These are phyloP conservation scores for Sorghum bicolor DNA, from an alignment of 176 grass and related monocot species.

Conservation along the genomic window Sorghum_bicolor_NCBIv3 NC_012871.2:63220001-63220500, in stretches of 20 bases:
- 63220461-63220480: background rate
- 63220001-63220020: background rate
- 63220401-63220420: background rate
- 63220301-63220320: background rate
- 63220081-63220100: background rate
- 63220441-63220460: background rate
- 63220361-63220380: background rate
- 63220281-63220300: background rate
- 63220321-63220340: background rate
- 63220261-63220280: background rate
- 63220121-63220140: background rate
- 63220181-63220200: background rate
- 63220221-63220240: background rate
- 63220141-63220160: background rate
- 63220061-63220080: background rate
- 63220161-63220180: background rate
- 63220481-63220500: background rate
- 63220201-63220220: background rate
- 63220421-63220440: background rate
- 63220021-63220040: background rate
- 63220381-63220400: background rate
- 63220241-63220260: background rate
- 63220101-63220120: background rate
- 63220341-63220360: background rate
- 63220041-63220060: slow-evolving; percentile 20